Evolutionary conservation across 2,329 filamentous ascomycete genomes (phyloP).

Genomic region (Pezicula radicicola): DNA sequence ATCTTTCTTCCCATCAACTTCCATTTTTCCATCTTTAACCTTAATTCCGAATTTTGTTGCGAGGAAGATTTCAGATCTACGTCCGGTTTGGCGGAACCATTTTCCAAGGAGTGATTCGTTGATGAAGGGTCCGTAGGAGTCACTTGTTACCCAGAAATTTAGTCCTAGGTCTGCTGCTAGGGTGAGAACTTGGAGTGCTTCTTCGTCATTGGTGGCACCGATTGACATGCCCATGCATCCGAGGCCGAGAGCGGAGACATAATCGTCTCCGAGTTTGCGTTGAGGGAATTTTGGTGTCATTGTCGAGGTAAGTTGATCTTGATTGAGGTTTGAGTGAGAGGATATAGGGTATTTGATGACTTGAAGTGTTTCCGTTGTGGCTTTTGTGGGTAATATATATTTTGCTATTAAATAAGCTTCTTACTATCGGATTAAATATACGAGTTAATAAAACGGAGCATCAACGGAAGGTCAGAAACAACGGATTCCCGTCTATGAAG

Average conservation of each 20-base stretch:
- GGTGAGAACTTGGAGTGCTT: constrained; percentile 8
- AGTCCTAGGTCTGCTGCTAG: constrained; percentile 6
- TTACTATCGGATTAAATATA: too few species aligned
- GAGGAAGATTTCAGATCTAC: constrained; percentile 12
- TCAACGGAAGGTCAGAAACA: too few species aligned
- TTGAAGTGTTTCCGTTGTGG: too few species aligned
- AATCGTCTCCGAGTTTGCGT: constrained; percentile 35
- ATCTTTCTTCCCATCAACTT: constrained; percentile 22
- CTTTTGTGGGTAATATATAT: too few species aligned
- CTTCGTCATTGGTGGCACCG: constrained; percentile 25
- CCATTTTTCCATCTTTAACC: neutral
- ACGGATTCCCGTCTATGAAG: too few species aligned
- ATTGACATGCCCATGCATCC: constrained; percentile 33
- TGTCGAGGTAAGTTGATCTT: too few species aligned
- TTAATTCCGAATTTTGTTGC: constrained; percentile 14
- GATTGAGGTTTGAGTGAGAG: too few species aligned
- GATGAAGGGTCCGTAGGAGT: constrained; percentile 4
- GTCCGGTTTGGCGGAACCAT: constrained; percentile 10
- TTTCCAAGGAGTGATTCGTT: constrained; percentile 8
- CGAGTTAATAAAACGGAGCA: too few species aligned
- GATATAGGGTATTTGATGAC: too few species aligned
- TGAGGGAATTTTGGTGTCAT: constrained; percentile 25
- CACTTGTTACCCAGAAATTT: constrained; percentile 8
- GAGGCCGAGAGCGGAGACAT: constrained; percentile 27
- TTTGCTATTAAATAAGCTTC: too few species aligned